Conservation (phyloP, 1,284 basidiomycete genomes). For the Trametes versicolor region DNA sequence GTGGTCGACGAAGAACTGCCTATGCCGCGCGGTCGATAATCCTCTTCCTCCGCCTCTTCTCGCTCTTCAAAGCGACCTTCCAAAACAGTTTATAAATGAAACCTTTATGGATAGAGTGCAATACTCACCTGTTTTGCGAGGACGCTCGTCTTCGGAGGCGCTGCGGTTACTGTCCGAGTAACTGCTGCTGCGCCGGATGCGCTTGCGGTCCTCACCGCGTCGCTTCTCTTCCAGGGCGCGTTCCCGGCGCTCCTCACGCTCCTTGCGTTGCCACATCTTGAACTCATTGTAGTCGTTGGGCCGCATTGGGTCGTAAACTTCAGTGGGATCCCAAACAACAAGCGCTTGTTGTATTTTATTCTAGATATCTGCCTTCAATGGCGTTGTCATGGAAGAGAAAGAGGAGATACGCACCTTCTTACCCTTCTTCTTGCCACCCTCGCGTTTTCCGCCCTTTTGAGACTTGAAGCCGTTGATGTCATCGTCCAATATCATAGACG, state of each 20-base stretch:
- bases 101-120: background rate
- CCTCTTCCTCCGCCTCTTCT: conserved; percentile 60
- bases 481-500: conserved; percentile 87
- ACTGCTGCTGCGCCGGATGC: conserved; percentile 64
- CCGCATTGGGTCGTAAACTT: conserved; percentile 80
- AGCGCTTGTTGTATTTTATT: conserved; percentile 66
- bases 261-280: conserved; percentile 79
- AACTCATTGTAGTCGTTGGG: conserved; percentile 91
- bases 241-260: conserved; percentile 74
- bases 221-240: conserved; percentile 64
- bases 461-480: conserved; percentile 86
- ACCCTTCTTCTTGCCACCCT: conserved; percentile 60
- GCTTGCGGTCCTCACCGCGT: conserved; percentile 65
- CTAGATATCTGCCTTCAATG: conserved; percentile 45
- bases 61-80: conserved; percentile 67
- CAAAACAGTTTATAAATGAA: background rate
- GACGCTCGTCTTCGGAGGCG: conserved; percentile 73
- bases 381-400: background rate
- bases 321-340: conserved; percentile 77
- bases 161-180: conserved; percentile 74
- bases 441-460: conserved; percentile 58
- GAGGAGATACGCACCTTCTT: conserved; percentile 64
- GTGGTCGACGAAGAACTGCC: conserved; percentile 41
- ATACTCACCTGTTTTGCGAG: conserved; percentile 72
- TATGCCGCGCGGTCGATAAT: conserved; percentile 51